Conservation (phyloP, 2,329 filamentous ascomycete genomes). For the Pseudopyricularia javanii region DNA sequence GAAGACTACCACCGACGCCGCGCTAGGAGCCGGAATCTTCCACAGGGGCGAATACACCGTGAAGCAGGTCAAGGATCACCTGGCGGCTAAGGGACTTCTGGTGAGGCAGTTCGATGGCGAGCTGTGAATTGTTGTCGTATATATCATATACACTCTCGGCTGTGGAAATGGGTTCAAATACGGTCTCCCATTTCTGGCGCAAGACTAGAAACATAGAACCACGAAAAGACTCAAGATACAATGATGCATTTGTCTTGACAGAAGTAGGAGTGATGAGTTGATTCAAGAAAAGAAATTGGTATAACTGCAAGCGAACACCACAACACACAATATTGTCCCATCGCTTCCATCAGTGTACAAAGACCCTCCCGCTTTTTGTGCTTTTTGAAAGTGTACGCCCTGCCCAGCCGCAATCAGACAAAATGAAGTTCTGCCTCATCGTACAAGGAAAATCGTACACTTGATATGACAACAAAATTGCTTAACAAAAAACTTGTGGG, state of each 20-base stretch:
- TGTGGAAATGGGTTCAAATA: no score
- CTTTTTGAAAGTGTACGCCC: not conserved
- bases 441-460: not conserved
- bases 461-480: not conserved
- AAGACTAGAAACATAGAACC: not conserved
- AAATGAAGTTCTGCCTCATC: not conserved
- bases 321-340: no score
- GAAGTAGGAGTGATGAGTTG: no score
- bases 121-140: no score
- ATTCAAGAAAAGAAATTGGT: no score
- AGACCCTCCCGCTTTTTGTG: not conserved
- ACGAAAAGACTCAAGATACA: no score
- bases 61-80: slow-evolving; percentile 77
- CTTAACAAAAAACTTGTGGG: not conserved
- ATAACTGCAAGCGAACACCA: no score
- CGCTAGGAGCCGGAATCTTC: slow-evolving; percentile 94
- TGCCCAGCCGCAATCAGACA: not conserved
- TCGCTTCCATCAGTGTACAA: not conserved
- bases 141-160: no score
- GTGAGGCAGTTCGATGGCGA: slow-evolving; percentile 67
- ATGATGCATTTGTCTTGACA: no score
- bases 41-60: slow-evolving; percentile 93
- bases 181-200: not conserved
- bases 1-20: slow-evolving; percentile 78
- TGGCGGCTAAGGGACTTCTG: slow-evolving; percentile 58